Evolutionary conservation across 768 basidiomycete species (phyloP).

Genomic region (Termitomyces sp.): DNA sequence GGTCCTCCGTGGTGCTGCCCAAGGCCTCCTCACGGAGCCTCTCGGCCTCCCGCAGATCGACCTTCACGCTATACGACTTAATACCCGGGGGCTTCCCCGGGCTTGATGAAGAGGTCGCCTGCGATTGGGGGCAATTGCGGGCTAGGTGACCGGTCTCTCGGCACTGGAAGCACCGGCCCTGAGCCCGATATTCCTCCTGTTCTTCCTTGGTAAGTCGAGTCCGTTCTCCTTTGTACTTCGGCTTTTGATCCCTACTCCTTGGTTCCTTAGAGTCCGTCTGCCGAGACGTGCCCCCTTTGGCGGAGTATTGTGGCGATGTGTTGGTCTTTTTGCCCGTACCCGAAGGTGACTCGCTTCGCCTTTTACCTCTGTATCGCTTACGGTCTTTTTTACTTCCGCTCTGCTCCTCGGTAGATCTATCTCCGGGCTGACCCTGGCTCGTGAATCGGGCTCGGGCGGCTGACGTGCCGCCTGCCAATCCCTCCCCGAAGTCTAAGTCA

Average conservation of each 20-base stretch:
- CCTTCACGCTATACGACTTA: neutral
- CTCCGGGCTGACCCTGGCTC: no score
- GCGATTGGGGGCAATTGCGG: neutral
- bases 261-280: neutral
- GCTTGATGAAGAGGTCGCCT: fast-evolving
- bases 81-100: neutral
- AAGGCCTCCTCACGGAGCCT: no score
- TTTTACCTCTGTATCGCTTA: no score
- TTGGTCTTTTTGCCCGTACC: neutral
- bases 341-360: neutral
- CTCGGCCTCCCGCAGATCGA: neutral
- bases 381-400: no score
- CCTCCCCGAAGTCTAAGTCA: neutral
- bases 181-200: neutral
- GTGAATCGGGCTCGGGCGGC: no score
- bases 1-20: no score
- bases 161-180: neutral
- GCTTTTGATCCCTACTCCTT: no score
- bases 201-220: neutral
- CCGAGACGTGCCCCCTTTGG: neutral
- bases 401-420: no score
- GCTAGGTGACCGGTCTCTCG: neutral
- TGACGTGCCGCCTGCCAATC: no score
- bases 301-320: fast-evolving
- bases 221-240: no score